Base-by-base conservation (phyloP, 306 rosid species). In the Gleditsia sinensis region DNA sequence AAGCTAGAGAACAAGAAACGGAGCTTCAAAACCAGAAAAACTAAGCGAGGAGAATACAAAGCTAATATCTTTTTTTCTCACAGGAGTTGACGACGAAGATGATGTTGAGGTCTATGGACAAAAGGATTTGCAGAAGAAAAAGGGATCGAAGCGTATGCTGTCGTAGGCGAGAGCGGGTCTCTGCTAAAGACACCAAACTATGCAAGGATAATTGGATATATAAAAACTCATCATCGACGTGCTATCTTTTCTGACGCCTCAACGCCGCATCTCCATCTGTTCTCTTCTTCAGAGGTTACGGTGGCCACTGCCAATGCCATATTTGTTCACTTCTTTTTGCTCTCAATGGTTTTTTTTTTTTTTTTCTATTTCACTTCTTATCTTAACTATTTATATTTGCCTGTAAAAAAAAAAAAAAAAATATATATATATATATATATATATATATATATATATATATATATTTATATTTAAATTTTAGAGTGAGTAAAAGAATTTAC, bases 111-210 rank as follows among this genome's bases (percentile, higher is more conserved):
- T 58, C 69, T 7, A 24, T 20, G 13, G 23, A 9, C 20, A 16
- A 36, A 23, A 46, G 25, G 19, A 34, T 9, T 46, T 67, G 58
- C 23, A 25, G 37, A 25, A 50, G 2, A 14, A n/a, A 46, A 55
- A 75, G 24, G 54, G 45, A 32, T 33, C 71, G 54, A 75, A 65
- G 82, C 75, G 37, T 9, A 23, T 32, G 16, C 34, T 19, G 27
- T 17, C 49, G 69, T 10, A 3, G 50, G 49, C 3, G 10, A 21
- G 10, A 11, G 69, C 9, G 4, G 0, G 9, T 21, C 1, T 17
- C 43, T n/a, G 42, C 25, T 9, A 8, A n/a, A 17, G 42, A 8
- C 16, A 7, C 5, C 46, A 34, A 33, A 34, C 9, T 19, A 34
- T 34, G 27, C 43, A 0, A n/a, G n/a, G 16, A 32, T n/a, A 59